Evolutionary conservation across 164 flowering plant species (phyloP).

Genomic region (Liquidambar formosana): DNA sequence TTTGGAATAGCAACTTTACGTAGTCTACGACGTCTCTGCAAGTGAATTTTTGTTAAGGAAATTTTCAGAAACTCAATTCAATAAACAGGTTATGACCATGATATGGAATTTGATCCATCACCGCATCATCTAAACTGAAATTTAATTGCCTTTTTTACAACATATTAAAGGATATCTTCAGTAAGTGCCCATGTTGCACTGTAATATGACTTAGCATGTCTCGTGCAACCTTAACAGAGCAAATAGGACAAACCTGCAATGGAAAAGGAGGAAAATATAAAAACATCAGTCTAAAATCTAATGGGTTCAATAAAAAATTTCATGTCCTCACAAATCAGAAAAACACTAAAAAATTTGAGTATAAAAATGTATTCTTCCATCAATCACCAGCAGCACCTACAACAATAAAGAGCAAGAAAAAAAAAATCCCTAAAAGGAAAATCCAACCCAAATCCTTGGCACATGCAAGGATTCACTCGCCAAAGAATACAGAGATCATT

Average conservation of each 20-base stretch:
- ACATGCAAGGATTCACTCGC: too few species aligned
- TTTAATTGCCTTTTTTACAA: background rate
- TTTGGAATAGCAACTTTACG: conserved; percentile 62
- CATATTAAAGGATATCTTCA: conserved; percentile 56
- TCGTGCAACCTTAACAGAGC: conserved; percentile 56
- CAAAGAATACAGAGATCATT: too few species aligned
- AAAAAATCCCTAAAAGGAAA: too few species aligned
- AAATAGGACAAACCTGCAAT: conserved; percentile 67
- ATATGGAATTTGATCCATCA: background rate
- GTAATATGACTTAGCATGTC: conserved; percentile 69
- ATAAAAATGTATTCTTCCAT: too few species aligned
- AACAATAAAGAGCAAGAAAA: too few species aligned
- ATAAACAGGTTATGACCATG: background rate
- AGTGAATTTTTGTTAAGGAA: conserved; percentile 38
- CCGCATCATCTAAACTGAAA: background rate
- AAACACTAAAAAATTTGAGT: too few species aligned
- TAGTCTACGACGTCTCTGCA: conserved; percentile 59
- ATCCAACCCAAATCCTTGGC: too few species aligned
- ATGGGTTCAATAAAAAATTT: background rate
- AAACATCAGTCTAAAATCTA: background rate
- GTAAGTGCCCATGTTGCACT: conserved; percentile 60
- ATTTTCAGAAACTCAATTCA: background rate
- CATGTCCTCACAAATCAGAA: background rate
- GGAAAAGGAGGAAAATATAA: background rate
- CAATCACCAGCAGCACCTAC: too few species aligned